phyloP scores from a whole-genome alignment of 345 rosid genomes.

The Conringia planisiliqua region DNA sequence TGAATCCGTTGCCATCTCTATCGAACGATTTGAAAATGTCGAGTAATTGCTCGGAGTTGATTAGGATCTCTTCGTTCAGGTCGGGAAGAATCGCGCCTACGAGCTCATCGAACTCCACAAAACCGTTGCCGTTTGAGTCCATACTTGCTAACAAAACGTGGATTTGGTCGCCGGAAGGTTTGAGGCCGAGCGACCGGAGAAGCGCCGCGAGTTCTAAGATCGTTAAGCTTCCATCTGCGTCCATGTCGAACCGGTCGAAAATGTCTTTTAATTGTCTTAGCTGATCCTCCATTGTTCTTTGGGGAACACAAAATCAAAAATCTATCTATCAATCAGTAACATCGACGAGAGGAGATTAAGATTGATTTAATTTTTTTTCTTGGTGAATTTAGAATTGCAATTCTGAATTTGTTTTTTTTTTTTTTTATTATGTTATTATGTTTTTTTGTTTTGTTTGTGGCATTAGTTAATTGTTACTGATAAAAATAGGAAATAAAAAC shows the following conservation, averaged over 20 bases:
- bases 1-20: conserved; percentile 76
- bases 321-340: neutral
- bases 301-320: neutral
- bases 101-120: conserved; percentile 75
- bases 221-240: conserved; percentile 88
- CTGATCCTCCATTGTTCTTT: conserved; percentile 35
- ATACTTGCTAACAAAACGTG: conserved; percentile 60
- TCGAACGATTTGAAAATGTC: conserved; percentile 68
- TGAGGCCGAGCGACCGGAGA: conserved; percentile 66
- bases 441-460: neutral
- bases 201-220: conserved; percentile 84
- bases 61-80: conserved; percentile 46
- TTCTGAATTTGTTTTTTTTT: neutral
- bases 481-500: conserved; percentile 14
- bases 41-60: conserved; percentile 56
- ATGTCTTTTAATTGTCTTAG: conserved; percentile 56
- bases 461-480: conserved; percentile 1
- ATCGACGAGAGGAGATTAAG: neutral
- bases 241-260: conserved; percentile 76
- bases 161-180: conserved; percentile 78
- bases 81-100: conserved; percentile 57
- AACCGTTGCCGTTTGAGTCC: conserved; percentile 81
- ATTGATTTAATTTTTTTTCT: neutral
- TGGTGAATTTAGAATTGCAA: neutral
- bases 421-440: neutral